Base-by-base conservation (phyloP, 163 green algal species). In the Trebouxia gelatinosa region DNA sequence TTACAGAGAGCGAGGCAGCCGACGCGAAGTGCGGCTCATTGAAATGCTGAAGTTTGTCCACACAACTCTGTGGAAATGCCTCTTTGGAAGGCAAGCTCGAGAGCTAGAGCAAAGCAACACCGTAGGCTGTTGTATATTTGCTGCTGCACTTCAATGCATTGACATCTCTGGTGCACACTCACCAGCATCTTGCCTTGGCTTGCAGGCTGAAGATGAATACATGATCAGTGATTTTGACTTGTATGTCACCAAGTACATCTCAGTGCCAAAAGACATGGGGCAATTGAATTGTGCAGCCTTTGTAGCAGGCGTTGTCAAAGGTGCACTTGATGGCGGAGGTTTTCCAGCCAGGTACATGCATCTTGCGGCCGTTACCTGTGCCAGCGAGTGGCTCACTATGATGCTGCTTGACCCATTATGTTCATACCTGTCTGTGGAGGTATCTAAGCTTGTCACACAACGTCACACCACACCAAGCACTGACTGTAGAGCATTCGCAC, bases 211-310 rank as follows among this genome's bases (percentile, higher is more conserved):
- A 58, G 94, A 98, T 81, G 95, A 98, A 85, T 98, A 97, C 89
- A 98, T 98, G 94, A 97, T 98, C 81, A 94, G 80, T 32, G 95
- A 98, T 83, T 84, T 86, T 40, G 92, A 98, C 78, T 85, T 97
- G 46, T 87, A 93, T 29, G 78, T 98, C 13, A 94, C 85, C 75
- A 90, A 86, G 81, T 97, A 88, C 87, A 93, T 98, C 48, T 94
- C 85, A 48, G 91, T 98, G 66, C 95, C 95, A 16, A 91, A 91
- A 34, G 92, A 95, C 79, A 93, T 97, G 82, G 91, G 88, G 28
- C 78, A 88, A 40, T 92, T 98, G 76, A 97, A 97, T 80, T 92
- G 87, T 43, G 91, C 87, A 3, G 91, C 91, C 19, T 93, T 97
- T 72, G 90, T 94, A 61, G 95, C 95, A 28, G 95, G 95, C 57